phyloP scores from a whole-genome alignment of 202 grass and related monocot genomes.

The Cymbopogon flexuosus region DNA sequence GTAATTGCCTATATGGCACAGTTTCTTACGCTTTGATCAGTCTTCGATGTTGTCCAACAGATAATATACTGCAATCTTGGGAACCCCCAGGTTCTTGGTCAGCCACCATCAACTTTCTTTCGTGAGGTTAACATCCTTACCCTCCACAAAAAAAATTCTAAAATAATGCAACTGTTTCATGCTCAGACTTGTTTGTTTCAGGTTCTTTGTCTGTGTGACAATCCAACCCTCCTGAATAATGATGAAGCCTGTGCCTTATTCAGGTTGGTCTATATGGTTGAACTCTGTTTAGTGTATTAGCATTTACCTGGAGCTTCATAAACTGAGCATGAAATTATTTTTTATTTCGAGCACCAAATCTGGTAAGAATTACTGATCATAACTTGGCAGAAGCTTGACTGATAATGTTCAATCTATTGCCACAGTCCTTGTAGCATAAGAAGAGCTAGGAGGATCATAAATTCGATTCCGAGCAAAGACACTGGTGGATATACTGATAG shows the following conservation, averaged over 20 bases:
- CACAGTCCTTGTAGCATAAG: constrained; percentile 52
- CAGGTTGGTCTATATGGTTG: constrained; percentile 36
- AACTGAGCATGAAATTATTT: neutral
- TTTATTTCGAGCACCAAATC: neutral
- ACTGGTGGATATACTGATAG: constrained; percentile 56
- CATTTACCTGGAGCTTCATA: neutral
- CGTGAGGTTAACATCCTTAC: constrained; percentile 41
- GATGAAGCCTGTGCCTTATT: constrained; percentile 51
- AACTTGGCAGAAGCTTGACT: neutral
- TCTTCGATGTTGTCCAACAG: constrained; percentile 18
- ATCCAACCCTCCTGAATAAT: constrained; percentile 52
- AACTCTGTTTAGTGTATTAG: neutral
- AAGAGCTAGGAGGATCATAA: constrained; percentile 45
- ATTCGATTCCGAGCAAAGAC: constrained; percentile 39
- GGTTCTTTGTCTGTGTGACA: constrained; percentile 72
- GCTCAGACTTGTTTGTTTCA: constrained; percentile 14
- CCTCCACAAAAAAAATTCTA: neutral
- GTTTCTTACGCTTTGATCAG: neutral
- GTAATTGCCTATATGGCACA: neutral
- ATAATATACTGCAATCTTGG: constrained; percentile 71
- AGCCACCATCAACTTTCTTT: constrained; percentile 63
- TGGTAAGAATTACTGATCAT: neutral
- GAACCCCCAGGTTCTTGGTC: constrained; percentile 64
- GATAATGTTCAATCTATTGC: neutral
- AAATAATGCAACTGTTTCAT: neutral